Percentiles rank a stretch among this genome's conserved stretches.
Evolutionary conservation across 441 rosid genomes (phyloP).

Genomic region (Populus trichocarpa): DNA sequence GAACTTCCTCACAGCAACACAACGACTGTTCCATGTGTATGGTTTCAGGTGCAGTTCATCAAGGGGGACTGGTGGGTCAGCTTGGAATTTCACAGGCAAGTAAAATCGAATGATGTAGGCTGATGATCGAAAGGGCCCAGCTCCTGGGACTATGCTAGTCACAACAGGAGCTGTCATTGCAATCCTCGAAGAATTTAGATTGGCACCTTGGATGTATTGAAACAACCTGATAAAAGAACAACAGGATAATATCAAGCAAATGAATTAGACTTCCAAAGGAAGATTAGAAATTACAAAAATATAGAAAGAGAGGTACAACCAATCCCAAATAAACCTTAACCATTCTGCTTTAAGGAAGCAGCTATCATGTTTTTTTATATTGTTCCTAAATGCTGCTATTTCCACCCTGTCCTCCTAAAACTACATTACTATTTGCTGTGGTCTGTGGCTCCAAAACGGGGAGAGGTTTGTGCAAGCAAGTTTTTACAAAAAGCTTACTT

Average conservation of each 20-base stretch:
- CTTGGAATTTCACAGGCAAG: constrained; percentile 59
- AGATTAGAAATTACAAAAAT: neutral
- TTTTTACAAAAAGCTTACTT: neutral
- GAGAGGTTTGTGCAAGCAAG: neutral
- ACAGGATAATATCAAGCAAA: neutral
- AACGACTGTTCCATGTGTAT: constrained; percentile 40
- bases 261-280: neutral
- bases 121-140: constrained; percentile 58
- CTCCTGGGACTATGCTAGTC: constrained; percentile 62
- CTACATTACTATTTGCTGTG: no score
- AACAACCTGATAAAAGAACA: constrained; percentile 43
- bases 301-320: neutral
- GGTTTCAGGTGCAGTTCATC: constrained; percentile 51
- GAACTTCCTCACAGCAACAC: constrained; percentile 58
- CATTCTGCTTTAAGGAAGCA: neutral
- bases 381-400: no score
- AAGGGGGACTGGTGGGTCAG: constrained; percentile 52
- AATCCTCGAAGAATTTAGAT: constrained; percentile 56
- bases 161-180: constrained; percentile 62
- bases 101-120: constrained; percentile 51
- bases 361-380: neutral
- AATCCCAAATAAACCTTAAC: no score
- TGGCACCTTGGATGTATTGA: constrained; percentile 68
- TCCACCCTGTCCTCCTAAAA: no score
- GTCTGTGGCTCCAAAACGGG: no score